These are phyloP conservation scores for Ceriops zippeliana DNA, from an alignment of 345 rosid genomes.

Conservation along the genomic window DNA sequence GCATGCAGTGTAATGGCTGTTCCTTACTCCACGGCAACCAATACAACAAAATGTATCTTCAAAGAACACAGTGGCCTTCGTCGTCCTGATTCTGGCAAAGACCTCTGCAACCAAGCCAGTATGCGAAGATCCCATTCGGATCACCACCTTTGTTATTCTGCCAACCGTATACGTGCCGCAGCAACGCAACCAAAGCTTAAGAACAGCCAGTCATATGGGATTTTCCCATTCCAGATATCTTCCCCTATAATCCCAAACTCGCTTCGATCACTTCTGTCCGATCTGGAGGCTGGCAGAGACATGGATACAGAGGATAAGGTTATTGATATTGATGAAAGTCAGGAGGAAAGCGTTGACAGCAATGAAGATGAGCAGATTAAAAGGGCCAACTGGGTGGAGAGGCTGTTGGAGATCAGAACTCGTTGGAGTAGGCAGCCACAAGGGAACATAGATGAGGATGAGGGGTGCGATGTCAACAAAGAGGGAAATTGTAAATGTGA, in stretches of 20 bases:
- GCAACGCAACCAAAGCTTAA: conserved; percentile 48
- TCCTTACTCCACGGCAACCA: conserved; percentile 38
- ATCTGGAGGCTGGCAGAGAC: conserved; percentile 47
- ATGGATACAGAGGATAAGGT: conserved; percentile 26
- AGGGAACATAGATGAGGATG: conserved; percentile 25
- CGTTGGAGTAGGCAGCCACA: conserved; percentile 43
- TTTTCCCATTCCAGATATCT: conserved; percentile 58
- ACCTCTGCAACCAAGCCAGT: conserved; percentile 37
- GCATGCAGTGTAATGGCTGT: conserved; percentile 48
- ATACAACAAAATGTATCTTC: conserved; percentile 26
- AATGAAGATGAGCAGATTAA: conserved; percentile 29
- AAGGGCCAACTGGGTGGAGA: conserved; percentile 74
- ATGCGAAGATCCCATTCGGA: conserved; percentile 64
- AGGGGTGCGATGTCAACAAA: conserved; percentile 19
- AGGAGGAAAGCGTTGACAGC: conserved; percentile 14
- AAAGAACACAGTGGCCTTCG: conserved; percentile 51
- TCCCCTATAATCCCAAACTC: conserved; percentile 53
- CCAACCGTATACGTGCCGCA: conserved; percentile 38
- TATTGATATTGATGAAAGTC: conserved; percentile 16
- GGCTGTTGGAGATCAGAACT: conserved; percentile 58
- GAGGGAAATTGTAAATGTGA: conserved; percentile 30
- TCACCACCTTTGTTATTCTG: conserved; percentile 50
- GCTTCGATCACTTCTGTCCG: conserved; percentile 50
- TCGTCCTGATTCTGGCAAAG: conserved; percentile 52
- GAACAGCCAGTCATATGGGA: conserved; percentile 50